These are phyloP conservation scores for Huntiella bhutanensis DNA, from an alignment of 2,329 filamentous ascomycete genomes.

Conservation along the genomic window DNA sequence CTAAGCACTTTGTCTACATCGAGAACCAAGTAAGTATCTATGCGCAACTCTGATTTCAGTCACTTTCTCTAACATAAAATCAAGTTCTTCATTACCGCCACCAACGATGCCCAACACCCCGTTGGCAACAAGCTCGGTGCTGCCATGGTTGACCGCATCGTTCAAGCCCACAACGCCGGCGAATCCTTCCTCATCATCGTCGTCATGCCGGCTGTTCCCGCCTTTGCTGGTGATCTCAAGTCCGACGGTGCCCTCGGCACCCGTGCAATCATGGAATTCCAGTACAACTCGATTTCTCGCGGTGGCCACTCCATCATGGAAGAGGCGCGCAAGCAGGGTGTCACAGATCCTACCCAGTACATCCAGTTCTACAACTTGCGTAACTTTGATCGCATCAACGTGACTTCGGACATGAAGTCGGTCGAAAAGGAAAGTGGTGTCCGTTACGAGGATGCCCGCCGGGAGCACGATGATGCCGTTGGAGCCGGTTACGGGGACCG, in stretches of 20 bases:
- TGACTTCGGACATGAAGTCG: conserved; percentile 37
- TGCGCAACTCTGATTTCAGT: not conserved
- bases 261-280: conserved; percentile 74
- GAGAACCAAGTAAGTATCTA: conserved; percentile 40
- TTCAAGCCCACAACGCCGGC: conserved; percentile 45
- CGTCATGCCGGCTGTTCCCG: conserved; percentile 62
- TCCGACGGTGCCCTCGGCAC: conserved; percentile 56
- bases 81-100: conserved; percentile 75
- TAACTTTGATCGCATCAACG: conserved; percentile 70
- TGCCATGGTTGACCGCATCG: conserved; percentile 59
- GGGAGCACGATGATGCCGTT: conserved; percentile 41
- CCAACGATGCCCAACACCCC: conserved; percentile 47
- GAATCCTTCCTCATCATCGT: conserved; percentile 59
- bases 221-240: conserved; percentile 64
- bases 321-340: conserved; percentile 45
- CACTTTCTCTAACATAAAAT: conserved; percentile 6
- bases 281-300: conserved; percentile 62
- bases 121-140: conserved; percentile 62
- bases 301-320: conserved; percentile 65
- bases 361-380: conserved; percentile 73
- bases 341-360: conserved; percentile 50
- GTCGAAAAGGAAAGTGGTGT: conserved; percentile 47
- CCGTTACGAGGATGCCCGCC: conserved; percentile 45
- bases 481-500: conserved; percentile 25
- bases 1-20: conserved; percentile 59